Evolutionary conservation across 371 early-diverging fungal genomes (phyloP), one percentile per base, ranked within the genome.

Genomic region (Neoconidiobolus thromboides): DNA sequence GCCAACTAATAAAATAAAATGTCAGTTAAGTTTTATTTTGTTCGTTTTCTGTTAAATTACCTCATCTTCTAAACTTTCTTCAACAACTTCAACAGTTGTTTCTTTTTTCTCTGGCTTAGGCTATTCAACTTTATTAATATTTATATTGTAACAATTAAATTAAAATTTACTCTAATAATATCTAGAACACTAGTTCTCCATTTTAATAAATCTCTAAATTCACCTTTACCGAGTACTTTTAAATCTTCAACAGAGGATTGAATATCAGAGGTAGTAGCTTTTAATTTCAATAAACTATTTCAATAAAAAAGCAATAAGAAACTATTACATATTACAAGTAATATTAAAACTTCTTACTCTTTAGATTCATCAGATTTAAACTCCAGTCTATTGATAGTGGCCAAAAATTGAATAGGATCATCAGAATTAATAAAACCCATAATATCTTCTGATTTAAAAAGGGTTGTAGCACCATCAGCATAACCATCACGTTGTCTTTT

Each of bases 401-500:
- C 89, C 43, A 96, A 77, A 6, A 84, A 68, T 41, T 70, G 68
- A 5, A 91, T 76, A 39, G 91, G 91, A 58, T 93, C 94, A 26
- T 73, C 67, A 58, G 83, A 63, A 52, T 68, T 71, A 53, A 95
- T 76, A 64, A 92, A 93, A 40, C 91, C 86, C 73, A 80, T 76
- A 44, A 79, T 81, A 59, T 81, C 79, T 36, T 71, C 64, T 9
- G 74, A 72, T 60, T 84, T 82, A 76, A 83, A 83, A 62, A 91
- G 75, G 3, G 86, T 89, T 66, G 87, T 86, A 68, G 90, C 83
- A 53, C 90, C 93, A 64, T 95, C 96, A 59, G 87, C 94, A 73
- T 97, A 97, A 71, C 96, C 98, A 61, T 92, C 93, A 72, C 96
- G 81, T 58, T 93, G 88, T 61, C 96, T 77, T 6, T 9, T 41